Base-by-base conservation (phyloP, 2,329 filamentous ascomycete species). In the Scedosporium apiospermum region DNA sequence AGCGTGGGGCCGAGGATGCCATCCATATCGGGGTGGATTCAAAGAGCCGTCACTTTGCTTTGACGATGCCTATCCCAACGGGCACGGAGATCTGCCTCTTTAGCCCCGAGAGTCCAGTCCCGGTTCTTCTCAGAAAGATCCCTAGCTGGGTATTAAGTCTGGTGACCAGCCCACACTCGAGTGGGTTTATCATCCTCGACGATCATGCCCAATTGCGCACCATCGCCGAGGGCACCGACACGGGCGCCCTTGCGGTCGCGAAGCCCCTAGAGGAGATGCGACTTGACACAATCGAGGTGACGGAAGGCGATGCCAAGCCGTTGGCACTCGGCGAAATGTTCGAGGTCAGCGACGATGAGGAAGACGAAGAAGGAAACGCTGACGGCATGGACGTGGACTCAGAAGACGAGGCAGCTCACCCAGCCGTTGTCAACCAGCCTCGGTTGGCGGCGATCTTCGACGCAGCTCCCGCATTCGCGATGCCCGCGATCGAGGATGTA, bases 101-200 rank as follows among this genome's bases (percentile, higher is more conserved):
- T 72, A 81, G 82, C 58, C 79, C 87, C 1, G 79, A 85, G 34
- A 77, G 82, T 16, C 77, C 82, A 7, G 76, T 84, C 62, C 82
- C 88, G 10, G 73, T 90, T 41, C 81, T 86, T 49, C 76, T 86
- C 68, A 77, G 84, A 65, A 78, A 76, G 30, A 82, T 83, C 9
- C 77, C 83, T 3, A 78, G 81, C 63, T 76, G 84, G 23, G 83
- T 91, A 10, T 84, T 88, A 23, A 85, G 88, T 12, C 74, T 96
- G 1, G 76, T 91, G 2, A 81, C 90, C 3, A 81, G 84, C 21
- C 78, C 82, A 12, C 80, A 80, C 21, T 83, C 85, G 1, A 86
- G 84, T 57, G 91, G 91, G 4, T 96, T 91, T 71, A 77, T 95
- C 46, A 76, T 88, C 9, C 74, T 96, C 5, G 91, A 96, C 71